Base-by-base conservation (phyloP, 1,284 basidiomycete genomes). In the Ceratobasidium sp. region DNA sequence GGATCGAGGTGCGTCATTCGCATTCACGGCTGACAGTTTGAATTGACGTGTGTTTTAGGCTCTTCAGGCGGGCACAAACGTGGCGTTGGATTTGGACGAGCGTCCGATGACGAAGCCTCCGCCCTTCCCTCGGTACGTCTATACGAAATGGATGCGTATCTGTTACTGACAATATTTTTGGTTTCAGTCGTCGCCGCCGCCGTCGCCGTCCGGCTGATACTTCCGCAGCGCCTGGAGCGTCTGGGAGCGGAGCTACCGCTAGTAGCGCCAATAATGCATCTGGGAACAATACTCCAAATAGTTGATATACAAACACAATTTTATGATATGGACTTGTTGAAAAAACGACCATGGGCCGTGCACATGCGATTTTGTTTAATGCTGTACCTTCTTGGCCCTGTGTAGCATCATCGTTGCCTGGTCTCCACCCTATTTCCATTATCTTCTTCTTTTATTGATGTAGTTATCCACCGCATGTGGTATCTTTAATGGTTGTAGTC, bases 21-120 rank as follows among this genome's bases (percentile, higher is more conserved):
- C 28, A 10, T 74, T 45, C 74, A 75, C 21, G 48, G 14, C 41
- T 72, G 72, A 67, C 75, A 34, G 55, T 41, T 45, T 52, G 61
- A 77, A 4, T 72, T 48, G 34, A 75, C 2, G 32, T 62, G 18
- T 48, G 59, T n/a, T 62, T 21, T 76, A 93, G 91, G 91, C 90
- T 14, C 85, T 98, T 71, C 96, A 98, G 83, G 92, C 96, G 46
- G 92, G 94, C 0, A 91, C 93, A n/a, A 97, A 97, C 80, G 90
- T 98, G 58, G 86, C 95, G 1, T 83, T 96, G 71, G 97, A 99
- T 80, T 82, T 99, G 74, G 97, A 98, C 78, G 89, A 90, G 60
- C 87, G 97, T 58, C 86, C 88, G 18, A 96, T 98, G 92, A 95
- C 96, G 18, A 90, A 90, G 77, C 94, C 89, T 0, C 90, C 92